Conservation (phyloP, 768 basidiomycete genomes). For the Rhodotorula paludigena region DNA sequence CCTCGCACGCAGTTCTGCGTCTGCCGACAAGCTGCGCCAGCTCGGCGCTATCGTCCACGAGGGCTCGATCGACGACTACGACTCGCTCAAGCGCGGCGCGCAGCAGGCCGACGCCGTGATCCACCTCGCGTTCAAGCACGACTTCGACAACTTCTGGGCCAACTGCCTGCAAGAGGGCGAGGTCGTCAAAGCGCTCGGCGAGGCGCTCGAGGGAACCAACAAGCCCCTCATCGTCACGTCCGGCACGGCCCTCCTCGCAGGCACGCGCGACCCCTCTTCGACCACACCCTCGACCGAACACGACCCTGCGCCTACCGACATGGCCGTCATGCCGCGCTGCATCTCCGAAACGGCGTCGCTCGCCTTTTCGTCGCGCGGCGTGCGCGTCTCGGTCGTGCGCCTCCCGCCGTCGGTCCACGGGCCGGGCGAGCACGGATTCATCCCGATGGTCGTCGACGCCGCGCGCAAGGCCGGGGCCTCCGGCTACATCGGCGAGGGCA, state of each 20-base stretch:
- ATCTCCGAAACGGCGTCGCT: background rate
- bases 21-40: conserved; percentile 21
- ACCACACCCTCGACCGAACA: background rate
- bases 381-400: conserved; percentile 5
- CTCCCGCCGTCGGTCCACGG: conserved; percentile 18
- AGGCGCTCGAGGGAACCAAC: background rate
- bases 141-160: conserved; percentile 1
- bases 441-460: background rate
- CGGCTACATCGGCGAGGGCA: conserved; percentile 10
- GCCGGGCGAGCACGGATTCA: conserved; percentile 5
- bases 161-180: background rate
- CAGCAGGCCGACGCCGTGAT: conserved; percentile 22
- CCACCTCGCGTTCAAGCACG: conserved; percentile 24
- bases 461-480: background rate
- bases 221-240: conserved; percentile 17
- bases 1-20: conserved; percentile 24
- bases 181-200: background rate
- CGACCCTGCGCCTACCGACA: background rate
- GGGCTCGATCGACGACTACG: conserved; percentile 41
- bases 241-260: background rate
- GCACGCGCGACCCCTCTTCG: background rate
- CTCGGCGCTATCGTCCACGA: conserved; percentile 11
- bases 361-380: background rate
- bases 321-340: background rate
- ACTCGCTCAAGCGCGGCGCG: conserved; percentile 9